phyloP scores from a whole-genome alignment of 805 yeast genomes.

The Hanseniaspora nectarophila region DNA sequence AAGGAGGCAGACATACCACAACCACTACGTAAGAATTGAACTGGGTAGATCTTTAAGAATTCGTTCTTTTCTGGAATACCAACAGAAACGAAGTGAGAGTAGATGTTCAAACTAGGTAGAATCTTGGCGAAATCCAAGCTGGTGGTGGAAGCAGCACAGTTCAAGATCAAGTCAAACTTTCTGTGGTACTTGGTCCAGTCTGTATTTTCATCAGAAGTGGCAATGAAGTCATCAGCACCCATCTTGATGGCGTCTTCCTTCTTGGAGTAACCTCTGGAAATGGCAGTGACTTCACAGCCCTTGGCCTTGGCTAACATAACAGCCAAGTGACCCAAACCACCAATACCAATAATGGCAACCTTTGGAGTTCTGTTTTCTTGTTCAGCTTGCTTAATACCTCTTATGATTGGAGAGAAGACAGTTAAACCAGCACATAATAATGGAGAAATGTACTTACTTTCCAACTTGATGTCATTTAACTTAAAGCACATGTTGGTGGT shows the following conservation, averaged over 20 bases:
- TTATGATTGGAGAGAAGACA: slow-evolving; percentile 37
- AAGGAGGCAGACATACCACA: slow-evolving; percentile 46
- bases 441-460: slow-evolving; percentile 38
- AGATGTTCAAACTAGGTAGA: slow-evolving; percentile 42
- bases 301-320: slow-evolving; percentile 38
- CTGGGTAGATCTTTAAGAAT: slow-evolving; percentile 35
- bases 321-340: slow-evolving; percentile 40
- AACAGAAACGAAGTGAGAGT: slow-evolving; percentile 49
- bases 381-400: slow-evolving; percentile 20
- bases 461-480: slow-evolving; percentile 35
- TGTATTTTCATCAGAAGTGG: slow-evolving; percentile 34
- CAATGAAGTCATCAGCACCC: slow-evolving; percentile 39
- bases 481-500: slow-evolving; percentile 36
- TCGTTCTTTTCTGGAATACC: slow-evolving; percentile 50
- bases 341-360: slow-evolving; percentile 37
- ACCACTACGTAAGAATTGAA: slow-evolving; percentile 40
- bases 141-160: slow-evolving; percentile 37
- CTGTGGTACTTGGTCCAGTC: slow-evolving; percentile 30
- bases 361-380: slow-evolving; percentile 29
- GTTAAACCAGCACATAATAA: slow-evolving; percentile 49
- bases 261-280: slow-evolving; percentile 36
- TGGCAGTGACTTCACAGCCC: slow-evolving; percentile 40
- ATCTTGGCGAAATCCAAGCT: slow-evolving; percentile 40
- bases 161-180: slow-evolving; percentile 34
- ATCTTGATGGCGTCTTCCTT: slow-evolving; percentile 32